These are phyloP conservation scores for Rhododendron ovatum DNA, from an alignment of 148 eudicot genomes.

Conservation along the genomic window DNA sequence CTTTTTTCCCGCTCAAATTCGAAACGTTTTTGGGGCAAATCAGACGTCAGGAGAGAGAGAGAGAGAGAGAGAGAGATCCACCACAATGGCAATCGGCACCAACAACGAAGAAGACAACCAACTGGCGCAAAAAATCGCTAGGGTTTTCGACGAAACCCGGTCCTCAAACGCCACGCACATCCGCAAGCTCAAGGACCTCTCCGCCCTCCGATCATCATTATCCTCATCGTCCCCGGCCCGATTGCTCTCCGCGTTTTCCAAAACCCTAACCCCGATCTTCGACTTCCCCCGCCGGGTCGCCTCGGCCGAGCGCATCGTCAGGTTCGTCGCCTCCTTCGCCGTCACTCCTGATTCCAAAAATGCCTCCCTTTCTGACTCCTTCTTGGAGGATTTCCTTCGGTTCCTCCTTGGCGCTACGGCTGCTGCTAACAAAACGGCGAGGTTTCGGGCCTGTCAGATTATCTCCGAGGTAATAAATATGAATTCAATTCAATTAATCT, in stretches of 20 bases:
- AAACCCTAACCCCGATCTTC: slow-evolving; percentile 64
- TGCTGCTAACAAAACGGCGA: slow-evolving; percentile 1
- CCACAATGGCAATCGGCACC: slow-evolving; percentile 16
- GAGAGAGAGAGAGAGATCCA: slow-evolving; percentile 15
- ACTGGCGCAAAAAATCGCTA: slow-evolving; percentile 42
- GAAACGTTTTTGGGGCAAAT: neutral
- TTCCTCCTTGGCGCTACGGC: slow-evolving; percentile 5
- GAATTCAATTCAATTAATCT: neutral
- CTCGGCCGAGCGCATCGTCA: slow-evolving; percentile 60
- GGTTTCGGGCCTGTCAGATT: slow-evolving; percentile 19
- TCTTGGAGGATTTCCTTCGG: slow-evolving; percentile 10
- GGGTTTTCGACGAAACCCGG: slow-evolving; percentile 50
- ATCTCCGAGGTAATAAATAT: slow-evolving; percentile 11
- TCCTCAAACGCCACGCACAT: slow-evolving; percentile 68
- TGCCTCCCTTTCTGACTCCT: neutral
- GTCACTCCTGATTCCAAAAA: slow-evolving; percentile 16
- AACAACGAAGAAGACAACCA: slow-evolving; percentile 18
- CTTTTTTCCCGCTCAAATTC: slow-evolving; percentile 8
- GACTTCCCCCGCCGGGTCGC: slow-evolving; percentile 54
- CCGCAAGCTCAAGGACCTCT: slow-evolving; percentile 82
- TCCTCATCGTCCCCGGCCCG: slow-evolving; percentile 24
- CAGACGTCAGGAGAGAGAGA: neutral
- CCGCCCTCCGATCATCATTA: slow-evolving; percentile 44
- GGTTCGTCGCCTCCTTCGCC: slow-evolving; percentile 62
- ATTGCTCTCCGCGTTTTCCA: slow-evolving; percentile 52